Percentiles rank a stretch among this genome's conserved stretches.
These are phyloP conservation scores for Zoysia japonica DNA, from an alignment of 176 grass and related monocot species.

Conservation along the genomic window DNA sequence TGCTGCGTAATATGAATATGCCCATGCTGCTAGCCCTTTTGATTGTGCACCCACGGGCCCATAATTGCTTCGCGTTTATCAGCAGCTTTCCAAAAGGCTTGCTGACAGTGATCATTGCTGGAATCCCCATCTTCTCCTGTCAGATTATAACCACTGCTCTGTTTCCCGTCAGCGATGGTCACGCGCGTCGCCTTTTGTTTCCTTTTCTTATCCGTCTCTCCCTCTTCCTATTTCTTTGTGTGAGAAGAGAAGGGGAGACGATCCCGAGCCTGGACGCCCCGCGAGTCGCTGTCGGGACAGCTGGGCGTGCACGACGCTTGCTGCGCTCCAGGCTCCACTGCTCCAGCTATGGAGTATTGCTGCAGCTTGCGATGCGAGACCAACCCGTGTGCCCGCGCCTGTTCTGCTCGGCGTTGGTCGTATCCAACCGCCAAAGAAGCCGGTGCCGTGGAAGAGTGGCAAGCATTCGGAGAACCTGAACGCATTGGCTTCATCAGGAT, in stretches of 20 bases:
- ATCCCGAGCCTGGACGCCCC: too few species aligned
- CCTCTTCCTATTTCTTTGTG: neutral
- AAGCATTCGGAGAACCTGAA: neutral
- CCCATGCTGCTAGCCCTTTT: conserved; percentile 11
- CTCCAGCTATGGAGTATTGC: conserved; percentile 6
- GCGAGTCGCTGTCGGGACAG: conserved; percentile 27
- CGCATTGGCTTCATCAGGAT: too few species aligned
- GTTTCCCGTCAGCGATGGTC: neutral
- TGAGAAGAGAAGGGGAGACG: too few species aligned
- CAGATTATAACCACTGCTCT: neutral
- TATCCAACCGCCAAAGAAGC: neutral
- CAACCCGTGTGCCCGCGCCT: too few species aligned
- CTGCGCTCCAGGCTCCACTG: neutral
- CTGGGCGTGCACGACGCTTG: conserved; percentile 34
- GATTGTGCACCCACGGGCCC: conserved; percentile 1
- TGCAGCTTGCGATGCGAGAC: neutral
- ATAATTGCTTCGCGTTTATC: neutral
- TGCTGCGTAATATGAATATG: neutral
- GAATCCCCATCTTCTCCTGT: neutral
- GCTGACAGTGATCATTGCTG: conserved; percentile 14
- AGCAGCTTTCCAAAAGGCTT: conserved; percentile 31
- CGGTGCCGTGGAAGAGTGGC: neutral
- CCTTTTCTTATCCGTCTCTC: neutral
- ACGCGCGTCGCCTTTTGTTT: conserved; percentile 18
- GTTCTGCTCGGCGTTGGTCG: neutral